A percentile compares a stretch with the other conserved stretches of the same genome.
Conservation (phyloP, 1,284 basidiomycete species). For the Sanghuangporus baumii region DNA sequence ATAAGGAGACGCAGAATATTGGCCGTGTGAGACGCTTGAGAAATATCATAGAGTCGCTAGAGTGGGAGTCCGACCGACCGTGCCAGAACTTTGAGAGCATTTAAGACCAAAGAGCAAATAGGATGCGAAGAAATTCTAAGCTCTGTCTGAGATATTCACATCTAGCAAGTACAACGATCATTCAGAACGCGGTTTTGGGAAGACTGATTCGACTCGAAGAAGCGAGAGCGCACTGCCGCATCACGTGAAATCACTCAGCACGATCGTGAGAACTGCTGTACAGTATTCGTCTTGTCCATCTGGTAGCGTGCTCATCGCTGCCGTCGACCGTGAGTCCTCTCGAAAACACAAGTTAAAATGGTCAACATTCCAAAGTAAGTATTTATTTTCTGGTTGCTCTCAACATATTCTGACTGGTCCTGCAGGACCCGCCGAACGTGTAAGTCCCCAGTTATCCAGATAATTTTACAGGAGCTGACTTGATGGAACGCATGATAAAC, state of each 20-base stretch:
- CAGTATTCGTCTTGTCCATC: background rate
- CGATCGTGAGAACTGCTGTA: background rate
- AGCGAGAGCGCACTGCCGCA: too few relatives aligned
- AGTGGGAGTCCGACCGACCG: background rate
- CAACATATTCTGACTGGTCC: conserved; percentile 18
- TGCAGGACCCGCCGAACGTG: conserved; percentile 78
- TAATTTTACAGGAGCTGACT: background rate
- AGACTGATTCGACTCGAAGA: too few relatives aligned
- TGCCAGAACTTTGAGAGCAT: too few relatives aligned
- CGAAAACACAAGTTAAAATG: conserved; percentile 44
- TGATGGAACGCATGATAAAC: conserved; percentile 18
- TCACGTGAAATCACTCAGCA: background rate
- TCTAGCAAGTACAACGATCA: too few relatives aligned
- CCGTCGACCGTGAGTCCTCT: background rate
- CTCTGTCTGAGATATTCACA: too few relatives aligned
- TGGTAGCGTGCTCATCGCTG: background rate
- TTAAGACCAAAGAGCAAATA: too few relatives aligned
- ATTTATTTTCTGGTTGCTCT: conserved; percentile 1
- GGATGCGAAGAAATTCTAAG: too few relatives aligned
- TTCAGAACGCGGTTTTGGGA: too few relatives aligned
- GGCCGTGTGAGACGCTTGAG: background rate
- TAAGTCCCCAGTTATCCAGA: conserved; percentile 30
- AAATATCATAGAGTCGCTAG: background rate
- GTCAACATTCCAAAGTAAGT: conserved; percentile 90
- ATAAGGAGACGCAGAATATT: background rate